Evolutionary conservation across 2,329 filamentous ascomycete genomes (phyloP).

Genomic region (Verruconis gallopava): DNA sequence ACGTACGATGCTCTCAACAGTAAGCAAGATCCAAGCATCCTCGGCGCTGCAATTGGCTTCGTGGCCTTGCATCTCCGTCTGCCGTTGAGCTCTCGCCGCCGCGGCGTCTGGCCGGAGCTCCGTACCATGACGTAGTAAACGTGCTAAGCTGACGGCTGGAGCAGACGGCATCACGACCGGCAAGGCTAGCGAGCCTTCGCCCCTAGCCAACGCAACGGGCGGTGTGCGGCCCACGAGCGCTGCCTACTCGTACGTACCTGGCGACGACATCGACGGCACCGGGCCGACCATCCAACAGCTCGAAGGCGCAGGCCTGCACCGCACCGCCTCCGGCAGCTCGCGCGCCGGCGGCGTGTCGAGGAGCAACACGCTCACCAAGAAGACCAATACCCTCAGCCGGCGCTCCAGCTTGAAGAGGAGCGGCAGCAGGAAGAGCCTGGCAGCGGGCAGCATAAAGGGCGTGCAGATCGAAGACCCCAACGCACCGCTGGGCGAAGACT

Average conservation of each 20-base stretch:
- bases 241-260: neutral
- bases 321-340: slow-evolving; percentile 15
- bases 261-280: slow-evolving; percentile 4
- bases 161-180: slow-evolving; percentile 28
- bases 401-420: slow-evolving; percentile 64
- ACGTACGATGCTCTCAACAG: neutral
- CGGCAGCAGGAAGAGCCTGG: slow-evolving; percentile 66
- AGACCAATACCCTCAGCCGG: slow-evolving; percentile 68
- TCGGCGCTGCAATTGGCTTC: too few relatives aligned
- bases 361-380: slow-evolving; percentile 73
- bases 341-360: neutral
- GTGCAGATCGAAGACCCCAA: slow-evolving; percentile 51
- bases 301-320: slow-evolving; percentile 14
- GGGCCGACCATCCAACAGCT: neutral
- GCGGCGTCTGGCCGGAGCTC: too few relatives aligned
- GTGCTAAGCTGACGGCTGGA: neutral
- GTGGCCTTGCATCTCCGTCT: too few relatives aligned
- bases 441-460: slow-evolving; percentile 76
- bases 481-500: slow-evolving; percentile 43
- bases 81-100: too few relatives aligned
- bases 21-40: neutral
- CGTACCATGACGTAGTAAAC: neutral
- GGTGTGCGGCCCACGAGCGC: slow-evolving; percentile 8
- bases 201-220: slow-evolving; percentile 22
- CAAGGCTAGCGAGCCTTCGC: slow-evolving; percentile 19